phyloP scores from a whole-genome alignment of 371 early-diverging fungal genomes.

The Smittium culicis region DNA sequence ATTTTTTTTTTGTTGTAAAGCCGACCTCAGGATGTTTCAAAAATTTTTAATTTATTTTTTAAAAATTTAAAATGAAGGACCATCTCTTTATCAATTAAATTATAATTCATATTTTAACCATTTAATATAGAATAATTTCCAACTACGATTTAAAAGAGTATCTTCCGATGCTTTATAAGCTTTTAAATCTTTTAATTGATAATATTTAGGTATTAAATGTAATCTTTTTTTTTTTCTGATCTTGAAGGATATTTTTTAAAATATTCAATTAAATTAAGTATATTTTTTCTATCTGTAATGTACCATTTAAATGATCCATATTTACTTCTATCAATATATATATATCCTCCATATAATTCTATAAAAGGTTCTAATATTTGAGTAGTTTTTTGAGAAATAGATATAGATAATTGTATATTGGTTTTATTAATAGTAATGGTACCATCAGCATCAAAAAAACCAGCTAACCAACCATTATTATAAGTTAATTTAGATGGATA shows the following conservation, averaged over 20 bases:
- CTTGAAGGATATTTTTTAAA: constrained; percentile 16
- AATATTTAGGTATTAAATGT: constrained; percentile 16
- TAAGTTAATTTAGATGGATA: constrained; percentile 13
- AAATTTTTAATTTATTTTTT: not conserved
- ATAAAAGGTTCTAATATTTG: constrained; percentile 16
- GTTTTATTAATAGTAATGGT: constrained; percentile 13
- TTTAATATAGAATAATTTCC: constrained; percentile 14
- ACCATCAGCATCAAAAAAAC: constrained; percentile 16
- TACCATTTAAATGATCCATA: constrained; percentile 13
- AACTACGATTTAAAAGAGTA: constrained; percentile 16
- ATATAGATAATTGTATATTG: constrained; percentile 21
- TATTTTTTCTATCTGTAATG: constrained; percentile 25
- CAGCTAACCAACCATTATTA: constrained; percentile 16
- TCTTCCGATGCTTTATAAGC: constrained; percentile 13
- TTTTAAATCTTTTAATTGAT: constrained; percentile 17
- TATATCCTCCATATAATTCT: constrained; percentile 16
- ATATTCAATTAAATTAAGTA: constrained; percentile 19
- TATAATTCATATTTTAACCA: constrained; percentile 18
- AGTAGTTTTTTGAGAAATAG: constrained; percentile 13
- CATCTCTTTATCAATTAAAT: constrained; percentile 22
- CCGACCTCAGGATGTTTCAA: constrained; percentile 1
- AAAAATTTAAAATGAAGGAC: constrained; percentile 14
- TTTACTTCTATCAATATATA: constrained; percentile 14
- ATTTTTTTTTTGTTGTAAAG: not conserved
- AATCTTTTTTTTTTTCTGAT: constrained; percentile 14